A percentile compares a stretch with the other conserved stretches of the same genome.
Conservation (phyloP, 148 eudicot genomes). For the Agrostemma githago region DNA sequence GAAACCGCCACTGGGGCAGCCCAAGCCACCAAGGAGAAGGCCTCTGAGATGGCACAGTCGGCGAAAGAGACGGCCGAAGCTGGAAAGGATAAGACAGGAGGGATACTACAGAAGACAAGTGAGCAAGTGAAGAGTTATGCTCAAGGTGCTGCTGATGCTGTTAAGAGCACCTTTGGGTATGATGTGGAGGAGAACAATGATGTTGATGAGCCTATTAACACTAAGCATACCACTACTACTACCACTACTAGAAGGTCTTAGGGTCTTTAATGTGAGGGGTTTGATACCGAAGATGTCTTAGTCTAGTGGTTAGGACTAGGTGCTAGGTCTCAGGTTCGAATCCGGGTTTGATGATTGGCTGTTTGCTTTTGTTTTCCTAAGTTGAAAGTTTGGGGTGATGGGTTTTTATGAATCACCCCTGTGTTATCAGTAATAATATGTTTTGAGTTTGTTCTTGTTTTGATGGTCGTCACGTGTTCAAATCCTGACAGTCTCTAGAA, state of each 20-base stretch:
- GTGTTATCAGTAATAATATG: not conserved
- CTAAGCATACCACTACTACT: not conserved
- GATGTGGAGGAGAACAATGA: slow-evolving; percentile 3
- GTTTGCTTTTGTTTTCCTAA: no score
- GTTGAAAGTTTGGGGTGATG: not conserved
- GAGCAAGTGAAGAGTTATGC: slow-evolving; percentile 63
- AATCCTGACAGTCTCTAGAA: no score
- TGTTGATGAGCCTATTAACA: not conserved
- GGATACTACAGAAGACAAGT: slow-evolving; percentile 46
- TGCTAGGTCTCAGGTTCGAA: no score
- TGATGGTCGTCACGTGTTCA: no score
- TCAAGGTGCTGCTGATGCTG: slow-evolving; percentile 58
- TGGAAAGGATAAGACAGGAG: slow-evolving; percentile 58
- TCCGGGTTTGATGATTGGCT: no score
- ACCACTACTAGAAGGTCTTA: slow-evolving; percentile 18
- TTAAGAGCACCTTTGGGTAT: slow-evolving; percentile 51
- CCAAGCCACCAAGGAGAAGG: slow-evolving; percentile 15
- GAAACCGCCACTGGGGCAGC: slow-evolving; percentile 27
- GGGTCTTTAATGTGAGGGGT: not conserved
- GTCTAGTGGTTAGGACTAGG: no score
- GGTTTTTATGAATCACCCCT: not conserved
- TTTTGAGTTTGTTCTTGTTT: not conserved
- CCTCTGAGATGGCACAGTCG: slow-evolving; percentile 35
- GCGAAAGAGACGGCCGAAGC: slow-evolving; percentile 50
- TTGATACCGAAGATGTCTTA: no score